phyloP scores from a whole-genome alignment of 1,139 yeast genomes.

The Yamadazyma oceani region DNA sequence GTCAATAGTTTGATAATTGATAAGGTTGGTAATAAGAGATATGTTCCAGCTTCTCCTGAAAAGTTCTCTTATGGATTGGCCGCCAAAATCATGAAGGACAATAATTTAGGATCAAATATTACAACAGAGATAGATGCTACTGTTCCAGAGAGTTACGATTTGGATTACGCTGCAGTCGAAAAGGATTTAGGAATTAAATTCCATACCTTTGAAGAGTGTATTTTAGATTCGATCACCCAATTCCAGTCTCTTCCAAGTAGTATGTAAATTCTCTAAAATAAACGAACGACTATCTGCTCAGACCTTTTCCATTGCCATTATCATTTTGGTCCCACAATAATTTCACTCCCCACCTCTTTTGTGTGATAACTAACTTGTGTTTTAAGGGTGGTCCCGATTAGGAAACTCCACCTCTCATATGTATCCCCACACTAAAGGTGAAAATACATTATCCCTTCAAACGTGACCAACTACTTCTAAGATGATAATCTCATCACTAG shows the following conservation, averaged over 20 bases:
- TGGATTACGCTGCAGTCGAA: constrained; percentile 29
- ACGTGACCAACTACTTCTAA: no score
- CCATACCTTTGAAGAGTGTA: constrained; percentile 29
- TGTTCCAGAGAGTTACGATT: constrained; percentile 14
- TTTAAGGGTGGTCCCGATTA: not conserved
- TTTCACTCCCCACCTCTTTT: no score
- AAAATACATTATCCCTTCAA: no score
- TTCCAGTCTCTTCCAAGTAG: constrained; percentile 16
- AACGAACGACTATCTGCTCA: not conserved
- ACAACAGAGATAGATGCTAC: constrained; percentile 8
- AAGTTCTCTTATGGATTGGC: constrained; percentile 27
- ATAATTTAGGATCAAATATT: constrained; percentile 15
- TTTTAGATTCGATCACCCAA: constrained; percentile 39
- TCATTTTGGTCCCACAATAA: no score
- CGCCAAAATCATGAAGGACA: constrained; percentile 19
- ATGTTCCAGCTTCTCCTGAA: constrained; percentile 26
- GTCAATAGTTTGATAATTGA: constrained; percentile 30
- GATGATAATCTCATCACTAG: no score
- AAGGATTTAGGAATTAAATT: constrained; percentile 34
- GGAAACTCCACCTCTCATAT: not conserved
- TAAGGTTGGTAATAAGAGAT: constrained; percentile 25
- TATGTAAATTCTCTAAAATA: not conserved
- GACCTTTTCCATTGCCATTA: no score
- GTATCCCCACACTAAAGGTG: no score
- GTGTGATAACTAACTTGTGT: not conserved